Evolutionary conservation across 2,329 filamentous ascomycete species (phyloP), one percentile per base, ranked within the genome.

Genomic region (Alternaria sp.): DNA sequence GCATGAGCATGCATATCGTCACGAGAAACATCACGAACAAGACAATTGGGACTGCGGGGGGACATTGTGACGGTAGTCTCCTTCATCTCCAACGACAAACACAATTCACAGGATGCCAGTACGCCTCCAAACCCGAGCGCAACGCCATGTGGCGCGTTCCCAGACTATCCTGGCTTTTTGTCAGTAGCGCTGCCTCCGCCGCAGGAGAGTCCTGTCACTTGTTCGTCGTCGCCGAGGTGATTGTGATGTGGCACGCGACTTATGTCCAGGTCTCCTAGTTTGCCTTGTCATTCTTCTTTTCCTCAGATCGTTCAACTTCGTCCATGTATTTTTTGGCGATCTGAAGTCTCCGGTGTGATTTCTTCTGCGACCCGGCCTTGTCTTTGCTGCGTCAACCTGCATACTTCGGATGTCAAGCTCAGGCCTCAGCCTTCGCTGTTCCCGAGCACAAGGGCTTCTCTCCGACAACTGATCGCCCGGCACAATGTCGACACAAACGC

Each of bases 1-100:
- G 66, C 66, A 67, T 51, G 44, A 51, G 29, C 41, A 28, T 40
- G 46, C 56, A 34, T 53, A 53, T 34, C 58, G 44, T 63, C 54
- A 60, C 56, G 17, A 55, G 40, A 56, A 44, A 14, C 58, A 54
- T 49, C n/a, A 45, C 51, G 26, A 62, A 58, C 51, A 13, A 51
- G 45, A 57, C 37, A 37, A 49, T n/a, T 34, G 26, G 24, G 46
- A 51, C 31, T 41, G 37, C 24, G 13, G 45, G 51, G 42, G 26
- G 21, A 17, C 24, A 33, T 21, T 44, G 13, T 49, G 41, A 36
- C 3, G 1, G 29, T 5, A 1, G 29, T 21, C 23, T 24, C 0
- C 13, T 21, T 9, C 29, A 13, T 13, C 11, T 36, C 8, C 8
- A 34, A 14, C 0, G 7, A 10, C 14, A n/a, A 24, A 23, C 23